Evolutionary conservation across 768 basidiomycete species (phyloP).

Genomic region (Gelatoporia subvermispora): DNA sequence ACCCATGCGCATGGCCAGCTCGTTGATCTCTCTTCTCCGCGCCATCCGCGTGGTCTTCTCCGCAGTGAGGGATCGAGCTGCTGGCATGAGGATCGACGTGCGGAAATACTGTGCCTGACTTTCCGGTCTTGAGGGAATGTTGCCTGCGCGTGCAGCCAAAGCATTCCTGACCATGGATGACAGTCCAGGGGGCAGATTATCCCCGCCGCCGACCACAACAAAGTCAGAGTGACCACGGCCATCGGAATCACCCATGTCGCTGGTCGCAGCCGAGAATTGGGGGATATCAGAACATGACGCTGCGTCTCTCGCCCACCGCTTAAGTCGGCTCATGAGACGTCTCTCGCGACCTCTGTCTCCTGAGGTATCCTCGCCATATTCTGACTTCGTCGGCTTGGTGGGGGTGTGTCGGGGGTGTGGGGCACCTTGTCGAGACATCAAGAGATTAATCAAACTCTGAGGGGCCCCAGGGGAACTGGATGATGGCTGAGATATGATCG

Average conservation of each 20-base stretch:
- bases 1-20: conserved; percentile 80
- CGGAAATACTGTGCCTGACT: conserved; percentile 52
- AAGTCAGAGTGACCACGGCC: conserved; percentile 25
- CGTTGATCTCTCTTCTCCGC: conserved; percentile 72
- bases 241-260: conserved; percentile 33
- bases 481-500: conserved; percentile 49
- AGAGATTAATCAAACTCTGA: conserved; percentile 36
- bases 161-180: conserved; percentile 29
- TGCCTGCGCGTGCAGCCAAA: conserved; percentile 6
- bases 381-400: conserved; percentile 36
- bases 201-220: conserved; percentile 43
- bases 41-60: conserved; percentile 57
- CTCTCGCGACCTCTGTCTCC: conserved; percentile 67
- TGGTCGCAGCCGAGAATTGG: conserved; percentile 34
- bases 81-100: conserved; percentile 65
- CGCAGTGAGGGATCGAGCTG: conserved; percentile 42
- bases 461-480: conserved; percentile 22
- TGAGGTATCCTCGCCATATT: conserved; percentile 64
- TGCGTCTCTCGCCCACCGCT: conserved; percentile 70
- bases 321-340: conserved; percentile 65
- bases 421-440: conserved; percentile 39
- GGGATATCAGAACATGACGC: conserved; percentile 53
- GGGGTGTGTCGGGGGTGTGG: conserved; percentile 25
- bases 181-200: conserved; percentile 31
- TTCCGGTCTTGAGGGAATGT: conserved; percentile 15